A percentile compares a stretch with the other conserved stretches of the same genome.
Conservation (phyloP, 352 stramenopile genomes). For the Blastocystis sp. region DNA sequence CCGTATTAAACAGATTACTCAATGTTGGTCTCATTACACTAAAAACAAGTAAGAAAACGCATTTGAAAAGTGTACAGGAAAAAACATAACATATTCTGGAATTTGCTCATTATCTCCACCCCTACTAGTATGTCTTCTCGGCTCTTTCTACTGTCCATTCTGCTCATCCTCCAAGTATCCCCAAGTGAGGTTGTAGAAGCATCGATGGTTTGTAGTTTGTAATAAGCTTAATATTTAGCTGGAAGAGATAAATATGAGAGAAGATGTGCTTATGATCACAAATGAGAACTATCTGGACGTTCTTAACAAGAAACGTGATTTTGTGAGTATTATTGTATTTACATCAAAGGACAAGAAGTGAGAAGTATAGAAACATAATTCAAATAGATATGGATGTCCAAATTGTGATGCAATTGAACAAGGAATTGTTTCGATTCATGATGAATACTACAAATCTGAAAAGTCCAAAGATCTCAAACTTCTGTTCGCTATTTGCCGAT, state of each 20-base stretch:
- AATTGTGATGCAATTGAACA: conserved; percentile 11
- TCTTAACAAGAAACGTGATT: not conserved
- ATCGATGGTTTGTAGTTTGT: not conserved
- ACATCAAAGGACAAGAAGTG: not conserved
- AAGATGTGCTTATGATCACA: conserved; percentile 15
- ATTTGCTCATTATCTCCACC: not conserved
- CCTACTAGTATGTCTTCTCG: not conserved
- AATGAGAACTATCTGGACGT: not conserved
- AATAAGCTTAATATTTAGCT: not conserved
- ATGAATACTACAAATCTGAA: not conserved
- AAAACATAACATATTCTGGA: not conserved
- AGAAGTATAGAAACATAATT: not conserved
- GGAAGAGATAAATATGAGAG: not conserved
- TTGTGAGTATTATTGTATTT: not conserved
- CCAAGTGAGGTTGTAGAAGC: not conserved
- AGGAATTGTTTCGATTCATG: not conserved
- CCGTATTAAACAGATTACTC: not conserved
- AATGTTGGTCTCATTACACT: not conserved
- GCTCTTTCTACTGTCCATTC: not conserved
- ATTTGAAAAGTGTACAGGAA: not conserved
- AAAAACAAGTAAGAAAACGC: not conserved
- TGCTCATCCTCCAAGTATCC: not conserved
- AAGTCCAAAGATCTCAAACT: not conserved
- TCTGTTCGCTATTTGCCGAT: conserved; percentile 20
- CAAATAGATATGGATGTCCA: conserved; percentile 15